These are phyloP conservation scores for Xerophyta viscosa DNA, from an alignment of 106 monocot genomes.

Conservation along the genomic window DNA sequence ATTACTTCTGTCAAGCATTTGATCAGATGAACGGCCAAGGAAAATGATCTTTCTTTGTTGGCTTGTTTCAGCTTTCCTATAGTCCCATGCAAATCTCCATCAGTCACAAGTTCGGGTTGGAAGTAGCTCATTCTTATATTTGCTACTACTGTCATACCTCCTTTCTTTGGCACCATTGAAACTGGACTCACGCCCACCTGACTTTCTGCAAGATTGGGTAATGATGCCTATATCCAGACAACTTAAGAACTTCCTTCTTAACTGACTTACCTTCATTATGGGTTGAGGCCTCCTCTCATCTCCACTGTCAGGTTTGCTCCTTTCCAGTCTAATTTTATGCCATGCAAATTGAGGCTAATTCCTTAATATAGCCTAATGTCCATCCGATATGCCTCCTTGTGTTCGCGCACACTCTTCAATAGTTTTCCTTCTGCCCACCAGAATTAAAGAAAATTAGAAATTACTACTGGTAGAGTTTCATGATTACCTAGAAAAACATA, in stretches of 20 bases:
- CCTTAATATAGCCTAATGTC: neutral
- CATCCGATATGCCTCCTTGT: neutral
- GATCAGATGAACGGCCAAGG: constrained; percentile 5
- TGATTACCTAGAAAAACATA: too few relatives aligned
- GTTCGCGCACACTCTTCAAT: neutral
- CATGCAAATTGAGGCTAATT: neutral
- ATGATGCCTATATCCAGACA: neutral
- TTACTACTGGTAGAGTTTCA: too few relatives aligned
- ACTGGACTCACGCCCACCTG: neutral
- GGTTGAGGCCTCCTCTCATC: neutral
- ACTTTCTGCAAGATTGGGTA: neutral
- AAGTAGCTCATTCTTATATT: neutral
- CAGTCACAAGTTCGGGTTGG: neutral
- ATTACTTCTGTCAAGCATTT: constrained; percentile 7
- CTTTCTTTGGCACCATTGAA: neutral
- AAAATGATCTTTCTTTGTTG: constrained; percentile 3
- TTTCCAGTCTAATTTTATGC: neutral
- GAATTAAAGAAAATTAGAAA: too few relatives aligned
- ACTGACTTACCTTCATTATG: neutral
- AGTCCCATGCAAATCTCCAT: neutral
- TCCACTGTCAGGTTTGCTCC: neutral
- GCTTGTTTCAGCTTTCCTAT: neutral
- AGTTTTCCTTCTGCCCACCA: too few relatives aligned
- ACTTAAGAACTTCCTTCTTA: neutral
- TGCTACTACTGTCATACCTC: too few relatives aligned